Evolutionary conservation across 2,329 filamentous ascomycete genomes (phyloP).

Genomic region (Aspergillus candidus): DNA sequence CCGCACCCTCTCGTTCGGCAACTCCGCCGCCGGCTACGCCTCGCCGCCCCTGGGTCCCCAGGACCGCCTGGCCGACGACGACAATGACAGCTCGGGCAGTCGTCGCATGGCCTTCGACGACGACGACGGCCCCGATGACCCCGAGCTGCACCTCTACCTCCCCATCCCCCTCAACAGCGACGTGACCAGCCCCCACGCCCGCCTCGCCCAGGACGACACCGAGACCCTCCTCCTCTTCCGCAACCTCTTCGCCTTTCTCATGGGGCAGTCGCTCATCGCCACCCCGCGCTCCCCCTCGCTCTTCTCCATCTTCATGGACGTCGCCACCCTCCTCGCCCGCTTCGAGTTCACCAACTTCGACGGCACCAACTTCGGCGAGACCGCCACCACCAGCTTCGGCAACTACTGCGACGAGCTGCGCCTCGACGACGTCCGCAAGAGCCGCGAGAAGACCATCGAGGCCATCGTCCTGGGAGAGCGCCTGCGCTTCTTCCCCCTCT

Average conservation of each 20-base stretch:
- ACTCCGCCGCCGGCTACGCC: conserved; percentile 16
- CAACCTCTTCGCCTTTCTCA: conserved; percentile 59
- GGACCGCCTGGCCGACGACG: conserved; percentile 29
- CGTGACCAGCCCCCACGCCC: conserved; percentile 29
- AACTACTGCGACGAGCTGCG: conserved; percentile 68
- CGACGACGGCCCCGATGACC: conserved; percentile 43
- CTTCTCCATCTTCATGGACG: conserved; percentile 56
- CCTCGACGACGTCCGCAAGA: conserved; percentile 72
- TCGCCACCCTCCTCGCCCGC: conserved; percentile 51
- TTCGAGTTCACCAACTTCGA: conserved; percentile 59
- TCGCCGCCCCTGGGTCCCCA: conserved; percentile 28
- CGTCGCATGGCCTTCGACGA: conserved; percentile 41
- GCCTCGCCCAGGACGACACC: conserved; percentile 43
- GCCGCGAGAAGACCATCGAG: conserved; percentile 83
- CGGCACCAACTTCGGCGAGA: conserved; percentile 58
- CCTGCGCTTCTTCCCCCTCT: conserved; percentile 74
- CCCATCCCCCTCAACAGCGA: conserved; percentile 53
- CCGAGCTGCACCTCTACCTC: conserved; percentile 51
- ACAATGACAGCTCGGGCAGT: conserved; percentile 42
- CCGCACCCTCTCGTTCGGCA: conserved; percentile 26
- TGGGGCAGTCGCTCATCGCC: conserved; percentile 56
- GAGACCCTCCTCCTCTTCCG: conserved; percentile 55
- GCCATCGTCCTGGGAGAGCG: conserved; percentile 82
- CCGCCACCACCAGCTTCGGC: conserved; percentile 46
- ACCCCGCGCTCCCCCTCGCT: conserved; percentile 50